phyloP scores from a whole-genome alignment of 164 flowering plant genomes.

The Stephania japonica region DNA sequence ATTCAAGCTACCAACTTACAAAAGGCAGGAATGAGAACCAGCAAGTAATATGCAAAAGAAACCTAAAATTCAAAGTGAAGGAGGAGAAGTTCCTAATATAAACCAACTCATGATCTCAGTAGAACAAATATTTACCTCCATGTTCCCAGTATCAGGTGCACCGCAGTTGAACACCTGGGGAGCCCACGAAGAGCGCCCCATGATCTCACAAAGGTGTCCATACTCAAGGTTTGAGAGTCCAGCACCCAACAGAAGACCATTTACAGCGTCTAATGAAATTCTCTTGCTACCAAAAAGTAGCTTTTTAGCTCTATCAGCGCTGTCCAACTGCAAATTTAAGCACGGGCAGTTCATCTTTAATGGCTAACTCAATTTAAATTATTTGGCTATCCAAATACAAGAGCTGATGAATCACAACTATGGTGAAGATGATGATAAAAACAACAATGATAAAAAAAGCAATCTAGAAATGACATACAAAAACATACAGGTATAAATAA shows the following conservation, averaged over 20 bases:
- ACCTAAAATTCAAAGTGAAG: background rate
- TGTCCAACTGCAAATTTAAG: constrained; percentile 59
- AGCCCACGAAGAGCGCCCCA: constrained; percentile 98
- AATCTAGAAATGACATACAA: constrained; percentile 1
- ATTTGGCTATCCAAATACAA: background rate
- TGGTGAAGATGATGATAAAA: background rate
- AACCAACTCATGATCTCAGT: background rate
- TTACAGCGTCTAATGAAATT: constrained; percentile 14
- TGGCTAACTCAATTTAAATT: background rate
- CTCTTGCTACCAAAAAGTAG: constrained; percentile 39
- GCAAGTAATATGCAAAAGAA: background rate
- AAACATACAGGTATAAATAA: constrained; percentile 79
- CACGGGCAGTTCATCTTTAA: constrained; percentile 1
- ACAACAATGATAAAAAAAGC: background rate
- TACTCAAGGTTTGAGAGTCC: constrained; percentile 97
- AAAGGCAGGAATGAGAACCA: background rate
- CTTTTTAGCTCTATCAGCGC: constrained; percentile 78
- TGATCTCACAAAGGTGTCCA: constrained; percentile 93
- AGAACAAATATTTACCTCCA: constrained; percentile 62
- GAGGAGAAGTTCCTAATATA: background rate
- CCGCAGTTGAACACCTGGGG: constrained; percentile 95
- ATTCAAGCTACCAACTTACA: background rate
- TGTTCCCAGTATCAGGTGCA: constrained; percentile 98
- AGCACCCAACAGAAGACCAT: constrained; percentile 53
- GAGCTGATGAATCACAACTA: background rate